Percentiles rank a stretch among this genome's conserved stretches.
Evolutionary conservation across 495 filamentous ascomycete species (phyloP).

Genomic region (Aspergillus sclerotiicarbonarius): DNA sequence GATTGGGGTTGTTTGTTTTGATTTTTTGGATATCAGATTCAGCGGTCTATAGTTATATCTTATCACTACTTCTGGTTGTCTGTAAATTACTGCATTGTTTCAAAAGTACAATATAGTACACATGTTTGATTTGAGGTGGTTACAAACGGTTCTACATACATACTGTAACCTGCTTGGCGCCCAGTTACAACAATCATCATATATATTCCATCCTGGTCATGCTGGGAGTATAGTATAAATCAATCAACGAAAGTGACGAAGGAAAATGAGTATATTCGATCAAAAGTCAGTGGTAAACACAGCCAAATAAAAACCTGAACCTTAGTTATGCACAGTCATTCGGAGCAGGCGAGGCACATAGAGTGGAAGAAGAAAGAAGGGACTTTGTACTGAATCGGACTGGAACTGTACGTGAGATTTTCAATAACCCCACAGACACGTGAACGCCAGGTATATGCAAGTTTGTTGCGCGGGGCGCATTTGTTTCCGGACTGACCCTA

Average conservation of each 20-base stretch:
- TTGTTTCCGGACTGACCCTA: neutral
- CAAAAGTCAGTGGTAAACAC: neutral
- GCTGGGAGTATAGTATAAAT: neutral
- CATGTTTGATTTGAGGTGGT: too few species aligned
- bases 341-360: neutral
- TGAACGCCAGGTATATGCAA: constrained; percentile 29
- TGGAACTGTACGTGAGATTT: constrained; percentile 6
- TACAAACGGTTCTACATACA: neutral
- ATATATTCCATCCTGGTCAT: neutral
- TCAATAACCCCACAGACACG: constrained; percentile 15
- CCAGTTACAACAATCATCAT: neutral
- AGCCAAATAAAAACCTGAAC: neutral
- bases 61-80: too few species aligned
- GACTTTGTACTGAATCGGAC: neutral
- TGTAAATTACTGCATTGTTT: too few species aligned
- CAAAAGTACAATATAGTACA: too few species aligned
- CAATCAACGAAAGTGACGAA: neutral
- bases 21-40: too few species aligned
- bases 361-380: constrained; percentile 1
- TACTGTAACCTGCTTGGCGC: neutral
- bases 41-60: too few species aligned
- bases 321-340: neutral
- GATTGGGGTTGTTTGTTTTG: too few species aligned
- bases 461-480: constrained; percentile 8
- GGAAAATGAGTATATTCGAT: neutral